A percentile compares a stretch with the other conserved stretches of the same genome.
Conservation (phyloP, 176 grass and related monocot genomes). For the Phoenix roebelenii region DNA sequence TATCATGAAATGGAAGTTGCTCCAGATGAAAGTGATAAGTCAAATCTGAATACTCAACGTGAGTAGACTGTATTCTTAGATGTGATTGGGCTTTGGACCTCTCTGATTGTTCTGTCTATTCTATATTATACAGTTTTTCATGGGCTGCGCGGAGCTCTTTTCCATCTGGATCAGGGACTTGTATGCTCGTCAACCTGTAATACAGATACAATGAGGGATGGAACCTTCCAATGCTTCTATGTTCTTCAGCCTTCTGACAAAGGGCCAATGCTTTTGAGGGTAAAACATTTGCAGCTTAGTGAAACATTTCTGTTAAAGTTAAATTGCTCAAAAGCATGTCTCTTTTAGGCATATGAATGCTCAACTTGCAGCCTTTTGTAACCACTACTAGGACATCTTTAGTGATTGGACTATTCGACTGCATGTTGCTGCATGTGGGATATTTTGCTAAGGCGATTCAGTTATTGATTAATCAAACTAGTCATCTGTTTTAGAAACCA, state of each 20-base stretch:
- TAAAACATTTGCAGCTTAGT: slow-evolving; percentile 11
- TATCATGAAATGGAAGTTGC: slow-evolving; percentile 50
- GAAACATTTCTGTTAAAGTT: too few relatives aligned
- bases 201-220: slow-evolving; percentile 60
- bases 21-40: slow-evolving; percentile 34
- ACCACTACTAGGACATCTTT: too few relatives aligned
- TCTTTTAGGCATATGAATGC: too few relatives aligned
- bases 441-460: too few relatives aligned
- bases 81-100: slow-evolving; percentile 16
- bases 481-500: too few relatives aligned
- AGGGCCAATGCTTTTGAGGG: slow-evolving; percentile 83
- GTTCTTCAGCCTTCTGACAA: slow-evolving; percentile 75
- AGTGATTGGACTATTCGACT: too few relatives aligned
- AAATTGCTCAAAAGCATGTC: too few relatives aligned
- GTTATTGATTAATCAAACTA: too few relatives aligned
- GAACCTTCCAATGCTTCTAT: slow-evolving; percentile 63
- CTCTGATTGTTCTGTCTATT: slow-evolving; percentile 16
- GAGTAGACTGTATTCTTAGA: slow-evolving; percentile 11
- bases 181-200: slow-evolving; percentile 74
- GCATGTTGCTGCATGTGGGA: too few relatives aligned
- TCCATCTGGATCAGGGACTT: slow-evolving; percentile 71
- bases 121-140: slow-evolving; percentile 62
- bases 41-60: slow-evolving; percentile 71
- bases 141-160: slow-evolving; percentile 64
- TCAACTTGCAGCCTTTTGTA: too few relatives aligned